These are phyloP conservation scores for Umbelopsis sp. DNA, from an alignment of 192 early-diverging fungal genomes.

Conservation along the genomic window DNA sequence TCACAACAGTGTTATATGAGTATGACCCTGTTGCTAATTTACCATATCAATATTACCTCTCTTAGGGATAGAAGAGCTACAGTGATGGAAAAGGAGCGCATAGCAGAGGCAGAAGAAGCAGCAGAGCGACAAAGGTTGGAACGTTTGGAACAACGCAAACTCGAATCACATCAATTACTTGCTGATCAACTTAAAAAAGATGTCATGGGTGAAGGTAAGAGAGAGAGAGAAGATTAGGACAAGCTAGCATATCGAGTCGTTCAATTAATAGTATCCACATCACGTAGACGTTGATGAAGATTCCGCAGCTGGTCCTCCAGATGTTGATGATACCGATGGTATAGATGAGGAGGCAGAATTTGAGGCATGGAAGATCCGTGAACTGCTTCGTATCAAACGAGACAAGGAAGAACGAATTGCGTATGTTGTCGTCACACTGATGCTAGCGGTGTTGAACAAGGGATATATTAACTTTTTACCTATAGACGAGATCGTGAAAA, in stretches of 20 bases:
- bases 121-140: constrained; percentile 54
- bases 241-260: background rate
- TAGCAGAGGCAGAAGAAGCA: constrained; percentile 57
- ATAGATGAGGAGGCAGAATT: constrained; percentile 87
- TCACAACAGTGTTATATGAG: background rate
- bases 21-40: background rate
- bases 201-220: constrained; percentile 50
- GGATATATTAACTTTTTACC: background rate
- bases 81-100: constrained; percentile 55
- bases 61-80: constrained; percentile 62
- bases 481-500: constrained; percentile 68
- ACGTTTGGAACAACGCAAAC: constrained; percentile 63
- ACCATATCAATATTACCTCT: background rate
- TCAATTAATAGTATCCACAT: background rate
- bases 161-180: constrained; percentile 77
- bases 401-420: constrained; percentile 76
- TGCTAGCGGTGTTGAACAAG: background rate
- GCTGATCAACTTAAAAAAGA: constrained; percentile 72
- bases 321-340: constrained; percentile 92
- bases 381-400: constrained; percentile 85
- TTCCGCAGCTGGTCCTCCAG: constrained; percentile 25
- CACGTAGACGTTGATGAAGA: background rate
- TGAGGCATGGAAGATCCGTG: constrained; percentile 89
- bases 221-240: background rate
- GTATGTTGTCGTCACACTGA: constrained; percentile 36